These are phyloP conservation scores for Beauveria asiatica DNA, from an alignment of 2,329 filamentous ascomycete species.

Conservation along the genomic window DNA sequence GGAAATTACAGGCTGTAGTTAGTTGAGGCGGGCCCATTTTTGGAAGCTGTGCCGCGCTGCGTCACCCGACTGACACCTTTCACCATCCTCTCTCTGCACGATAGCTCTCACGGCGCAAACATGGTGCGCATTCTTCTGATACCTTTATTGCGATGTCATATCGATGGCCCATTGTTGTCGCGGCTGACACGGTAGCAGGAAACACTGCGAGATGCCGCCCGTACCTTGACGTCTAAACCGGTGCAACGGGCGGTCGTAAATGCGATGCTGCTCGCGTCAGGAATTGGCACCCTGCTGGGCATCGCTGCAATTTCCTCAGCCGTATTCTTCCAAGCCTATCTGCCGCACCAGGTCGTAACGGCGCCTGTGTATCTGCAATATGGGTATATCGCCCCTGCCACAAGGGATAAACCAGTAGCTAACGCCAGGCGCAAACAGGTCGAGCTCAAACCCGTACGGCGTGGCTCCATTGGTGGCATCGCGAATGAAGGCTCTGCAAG, in stretches of 20 bases:
- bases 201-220: constrained; percentile 26
- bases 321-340: constrained; percentile 47
- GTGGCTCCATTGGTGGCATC: constrained; percentile 35
- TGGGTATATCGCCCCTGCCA: constrained; percentile 32
- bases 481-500: constrained; percentile 60
- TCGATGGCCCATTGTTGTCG: background rate
- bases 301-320: constrained; percentile 41
- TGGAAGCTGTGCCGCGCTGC: background rate
- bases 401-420: background rate
- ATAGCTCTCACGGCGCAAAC: background rate
- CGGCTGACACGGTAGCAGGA: constrained; percentile 18
- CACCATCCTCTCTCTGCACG: background rate
- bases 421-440: constrained; percentile 23
- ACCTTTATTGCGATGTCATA: background rate
- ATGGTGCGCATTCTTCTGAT: background rate
- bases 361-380: constrained; percentile 50
- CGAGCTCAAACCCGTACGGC: constrained; percentile 44
- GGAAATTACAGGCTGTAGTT: no score
- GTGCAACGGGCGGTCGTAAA: constrained; percentile 43
- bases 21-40: background rate
- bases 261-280: constrained; percentile 33
- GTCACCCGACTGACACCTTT: background rate
- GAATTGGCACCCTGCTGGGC: constrained; percentile 36
- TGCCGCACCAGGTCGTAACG: constrained; percentile 45
- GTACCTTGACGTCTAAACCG: constrained; percentile 39